A percentile compares a stretch with the other conserved stretches of the same genome.
Evolutionary conservation across 768 basidiomycete species (phyloP).

Genomic region (Suillus decipiens): DNA sequence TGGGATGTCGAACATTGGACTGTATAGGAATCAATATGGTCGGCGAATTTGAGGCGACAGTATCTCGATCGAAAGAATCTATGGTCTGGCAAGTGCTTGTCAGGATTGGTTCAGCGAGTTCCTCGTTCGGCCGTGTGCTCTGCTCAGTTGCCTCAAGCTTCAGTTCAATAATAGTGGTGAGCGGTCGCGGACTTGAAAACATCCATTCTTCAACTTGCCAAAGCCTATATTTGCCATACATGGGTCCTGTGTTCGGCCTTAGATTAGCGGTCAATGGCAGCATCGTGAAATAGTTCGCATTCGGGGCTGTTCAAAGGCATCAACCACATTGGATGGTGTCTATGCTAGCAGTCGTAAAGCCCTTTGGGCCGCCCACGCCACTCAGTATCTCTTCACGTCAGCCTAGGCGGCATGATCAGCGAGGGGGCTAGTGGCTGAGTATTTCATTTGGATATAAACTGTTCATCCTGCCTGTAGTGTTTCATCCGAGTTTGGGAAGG

Average conservation of each 20-base stretch:
- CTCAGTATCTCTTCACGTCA: constrained; percentile 49
- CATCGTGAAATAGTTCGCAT: constrained; percentile 11
- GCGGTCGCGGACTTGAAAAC: not conserved
- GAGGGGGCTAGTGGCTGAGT: not conserved
- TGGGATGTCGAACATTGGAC: not conserved
- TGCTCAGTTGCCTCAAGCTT: not conserved
- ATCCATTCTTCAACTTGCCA: not conserved
- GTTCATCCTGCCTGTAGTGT: constrained; percentile 62
- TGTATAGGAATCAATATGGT: not conserved
- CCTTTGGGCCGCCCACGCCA: constrained; percentile 46
- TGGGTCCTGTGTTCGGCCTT: not conserved
- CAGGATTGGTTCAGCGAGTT: not conserved
- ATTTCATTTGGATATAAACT: constrained; percentile 49
- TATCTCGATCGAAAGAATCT: not conserved
- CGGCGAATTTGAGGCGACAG: not conserved
- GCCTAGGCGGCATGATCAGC: constrained; percentile 30
- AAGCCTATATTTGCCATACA: not conserved
- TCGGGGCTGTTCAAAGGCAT: constrained; percentile 23
- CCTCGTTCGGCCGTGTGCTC: not conserved
- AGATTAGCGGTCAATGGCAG: not conserved
- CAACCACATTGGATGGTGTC: constrained; percentile 9
- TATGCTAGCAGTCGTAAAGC: constrained; percentile 33
- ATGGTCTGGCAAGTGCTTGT: not conserved
- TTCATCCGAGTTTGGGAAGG: constrained; percentile 71
- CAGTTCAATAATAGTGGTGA: not conserved